Base-by-base conservation (phyloP, 208 protist genomes). In the Blechomonas ayalai region DNA sequence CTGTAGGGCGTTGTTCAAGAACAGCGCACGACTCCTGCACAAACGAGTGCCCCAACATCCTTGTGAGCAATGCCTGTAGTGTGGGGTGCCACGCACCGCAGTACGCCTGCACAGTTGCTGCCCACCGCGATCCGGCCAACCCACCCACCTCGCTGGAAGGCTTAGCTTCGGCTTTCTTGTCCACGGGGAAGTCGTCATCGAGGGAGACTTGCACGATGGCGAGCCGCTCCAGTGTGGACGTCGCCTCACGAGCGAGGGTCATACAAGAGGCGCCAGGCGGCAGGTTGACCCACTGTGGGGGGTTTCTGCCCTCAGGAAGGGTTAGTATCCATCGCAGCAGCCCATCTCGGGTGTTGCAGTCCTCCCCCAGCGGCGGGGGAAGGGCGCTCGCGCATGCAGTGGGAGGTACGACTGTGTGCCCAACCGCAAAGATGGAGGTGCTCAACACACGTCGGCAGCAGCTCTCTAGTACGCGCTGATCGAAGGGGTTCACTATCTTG, bases 401-500 rank as follows among this genome's bases (percentile, higher is more conserved):
- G 57, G 18, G 1, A 56, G 27, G 1, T 20, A 73, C 52, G 37
- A 80, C 58, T 33, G 52, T 33, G 0, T 53, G 42, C 6, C 28
- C 61, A 40, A 54, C 52, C 27, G 91, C 62, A 57, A 93, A 98
- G 16, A 76, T 47, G 28, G 33, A 60, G 8, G 63, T 38, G 35
- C 57, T 67, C 34, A 99, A 89, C 13, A 98, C 22, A 23, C 64
- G 35, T 12, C 61, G 55, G 15, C 98, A 85, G 61, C 99, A 88
- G 28, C 73, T 82, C 28, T 95, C 63, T 1, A 99, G 54, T 1
- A 98, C 50, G 41, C 90, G 75, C 67, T 95, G 74, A 59, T 99
- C 98, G 63, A 97, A 98, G n/a, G 85, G 74, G 73, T 99, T 99
- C 62, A 97, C 96, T 13, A 99, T 77, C 47, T 92, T 80, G 18